Base-by-base conservation (phyloP, 345 rosid species). In the Mallotus nudiflorus region DNA sequence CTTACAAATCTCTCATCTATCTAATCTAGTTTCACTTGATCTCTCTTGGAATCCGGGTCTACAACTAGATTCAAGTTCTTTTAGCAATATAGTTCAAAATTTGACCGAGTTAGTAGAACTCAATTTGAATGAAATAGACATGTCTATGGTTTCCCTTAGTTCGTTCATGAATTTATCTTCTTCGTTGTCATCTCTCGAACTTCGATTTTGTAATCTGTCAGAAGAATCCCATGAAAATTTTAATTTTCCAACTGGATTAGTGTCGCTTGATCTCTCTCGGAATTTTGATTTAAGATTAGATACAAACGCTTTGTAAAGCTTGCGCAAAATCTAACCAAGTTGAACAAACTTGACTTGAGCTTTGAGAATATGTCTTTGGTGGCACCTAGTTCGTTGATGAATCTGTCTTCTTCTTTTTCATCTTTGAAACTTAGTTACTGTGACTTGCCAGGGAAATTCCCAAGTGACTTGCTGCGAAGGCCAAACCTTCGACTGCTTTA, bases 361-460 rank as follows among this genome's bases (percentile, higher is more conserved):
- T 3, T 5, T 2, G 18, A 64, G 12, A 15, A 73, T 18, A 40
- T 78, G 77, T 69, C 77, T n/a, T 51, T 25, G 10, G 11, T 60
- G 44, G 48, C 15, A 42, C 65, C 61, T 1, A 1, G 5, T 11
- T 59, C 37, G 35, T 53, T 78, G 0, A 7, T 9, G 1, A 65
- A 65, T 52, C 29, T 78, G 6, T 65, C 78, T n/a, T 50, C 56
- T 53, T 73, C 75, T 7, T 25, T 69, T 13, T 52, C 48, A 0
- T 2, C 49, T 28, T 64, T 62, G 0, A 11, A 46, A 15, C 71
- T 73, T 1, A 0, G 0, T 1, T 1, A 10, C 5, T 69, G 77
- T 73, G 19, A 22, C 9, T 27, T 73, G 55, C 7, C 4, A 9
- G 62, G 54, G 4, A 56, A 24, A 10, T 46, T 75, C 49, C 59